Conservation (phyloP, 2,329 filamentous ascomycete species). For the Fusarium coicis region DNA sequence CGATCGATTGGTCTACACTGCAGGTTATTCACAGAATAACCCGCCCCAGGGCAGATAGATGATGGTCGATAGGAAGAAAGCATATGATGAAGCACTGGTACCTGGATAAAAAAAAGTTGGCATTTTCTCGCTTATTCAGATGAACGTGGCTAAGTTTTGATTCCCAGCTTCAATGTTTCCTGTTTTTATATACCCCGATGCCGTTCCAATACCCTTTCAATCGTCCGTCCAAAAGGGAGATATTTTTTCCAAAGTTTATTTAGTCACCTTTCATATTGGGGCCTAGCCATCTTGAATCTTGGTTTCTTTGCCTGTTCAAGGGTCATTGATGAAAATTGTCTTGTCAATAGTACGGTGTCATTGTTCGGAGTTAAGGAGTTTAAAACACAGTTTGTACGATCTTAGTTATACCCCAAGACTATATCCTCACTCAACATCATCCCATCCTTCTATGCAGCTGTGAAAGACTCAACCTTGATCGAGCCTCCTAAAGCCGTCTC, state of each 20-base stretch:
- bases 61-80: background rate
- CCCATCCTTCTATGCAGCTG: background rate
- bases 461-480: constrained; percentile 32
- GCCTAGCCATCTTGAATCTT: background rate
- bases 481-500: constrained; percentile 55
- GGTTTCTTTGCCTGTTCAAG: background rate
- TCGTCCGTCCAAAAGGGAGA: too few relatives aligned
- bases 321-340: too few relatives aligned
- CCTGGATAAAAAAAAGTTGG: background rate
- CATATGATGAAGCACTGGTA: background rate
- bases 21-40: background rate
- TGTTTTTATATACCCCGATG: background rate
- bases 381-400: background rate
- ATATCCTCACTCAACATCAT: background rate
- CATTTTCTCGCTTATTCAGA: background rate
- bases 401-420: background rate
- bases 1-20: background rate
- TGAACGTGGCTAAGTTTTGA: background rate
- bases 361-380: background rate
- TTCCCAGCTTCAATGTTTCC: background rate
- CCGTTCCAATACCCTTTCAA: rapidly evolving
- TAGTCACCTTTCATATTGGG: background rate
- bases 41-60: background rate
- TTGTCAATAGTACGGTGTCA: background rate
- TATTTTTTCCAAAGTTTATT: background rate